Percentiles rank a stretch among this genome's conserved stretches.
Evolutionary conservation across 2,329 filamentous ascomycete species (phyloP).

Genomic region (Colletotrichum abscissum): DNA sequence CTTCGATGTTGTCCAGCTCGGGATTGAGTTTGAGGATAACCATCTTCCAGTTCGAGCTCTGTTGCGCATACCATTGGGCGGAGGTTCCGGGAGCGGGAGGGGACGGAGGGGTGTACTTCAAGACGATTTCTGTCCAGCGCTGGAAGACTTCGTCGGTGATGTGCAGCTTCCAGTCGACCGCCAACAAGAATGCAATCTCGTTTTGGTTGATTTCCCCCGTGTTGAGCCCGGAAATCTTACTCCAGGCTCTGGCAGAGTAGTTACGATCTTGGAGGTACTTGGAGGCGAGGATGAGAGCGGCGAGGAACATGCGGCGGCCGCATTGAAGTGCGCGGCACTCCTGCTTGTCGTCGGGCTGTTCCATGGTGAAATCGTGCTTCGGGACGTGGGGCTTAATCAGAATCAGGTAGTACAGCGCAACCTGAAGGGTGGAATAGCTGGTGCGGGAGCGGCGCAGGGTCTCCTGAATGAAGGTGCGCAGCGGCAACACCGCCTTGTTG

Average conservation of each 20-base stretch:
- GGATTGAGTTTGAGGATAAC: conserved; percentile 68
- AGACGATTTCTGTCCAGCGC: conserved; percentile 92
- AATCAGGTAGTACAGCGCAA: conserved; percentile 95
- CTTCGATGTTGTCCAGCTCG: conserved; percentile 68
- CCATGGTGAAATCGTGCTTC: conserved; percentile 84
- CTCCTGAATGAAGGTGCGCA: conserved; percentile 97
- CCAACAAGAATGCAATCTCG: conserved; percentile 89
- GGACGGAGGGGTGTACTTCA: conserved; percentile 80
- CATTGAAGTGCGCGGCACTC: conserved; percentile 88
- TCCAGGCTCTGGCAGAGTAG: conserved; percentile 97
- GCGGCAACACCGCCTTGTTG: conserved; percentile 82
- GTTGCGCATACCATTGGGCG: conserved; percentile 55
- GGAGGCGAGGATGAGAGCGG: conserved; percentile 93
- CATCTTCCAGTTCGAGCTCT: conserved; percentile 67
- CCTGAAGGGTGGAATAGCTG: conserved; percentile 96
- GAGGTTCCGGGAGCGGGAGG: conserved; percentile 64
- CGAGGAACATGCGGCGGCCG: conserved; percentile 96
- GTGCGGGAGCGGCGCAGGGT: conserved; percentile 94
- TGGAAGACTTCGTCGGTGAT: conserved; percentile 90
- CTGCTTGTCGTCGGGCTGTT: conserved; percentile 80
- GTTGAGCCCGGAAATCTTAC: conserved; percentile 97
- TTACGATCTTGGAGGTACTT: conserved; percentile 99
- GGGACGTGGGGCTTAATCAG: conserved; percentile 93
- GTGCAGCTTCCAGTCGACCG: conserved; percentile 95
- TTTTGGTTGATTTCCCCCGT: conserved; percentile 96